Percentiles rank a stretch among this genome's conserved stretches.
Conservation (phyloP, 2,329 filamentous ascomycete species). For the Cladosporium sp. region DNA sequence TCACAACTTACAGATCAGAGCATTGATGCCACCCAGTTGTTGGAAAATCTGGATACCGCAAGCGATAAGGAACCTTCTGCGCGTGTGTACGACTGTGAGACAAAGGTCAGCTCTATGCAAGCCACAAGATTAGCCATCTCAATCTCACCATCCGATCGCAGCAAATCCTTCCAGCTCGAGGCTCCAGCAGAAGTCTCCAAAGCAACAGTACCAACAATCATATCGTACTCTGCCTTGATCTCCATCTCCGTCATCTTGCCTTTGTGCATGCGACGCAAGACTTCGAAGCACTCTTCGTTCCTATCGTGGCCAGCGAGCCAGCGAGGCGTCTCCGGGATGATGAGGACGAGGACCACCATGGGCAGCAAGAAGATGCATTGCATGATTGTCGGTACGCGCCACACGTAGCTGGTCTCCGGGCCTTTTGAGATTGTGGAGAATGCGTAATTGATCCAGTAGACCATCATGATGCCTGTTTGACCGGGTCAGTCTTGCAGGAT, state of each 20-base stretch:
- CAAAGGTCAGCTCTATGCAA: not conserved
- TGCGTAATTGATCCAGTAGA: conserved; percentile 52
- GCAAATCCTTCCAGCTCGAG: conserved; percentile 37
- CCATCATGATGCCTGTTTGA: conserved; percentile 42
- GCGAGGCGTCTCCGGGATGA: conserved; percentile 50
- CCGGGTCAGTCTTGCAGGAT: not conserved
- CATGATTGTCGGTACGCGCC: conserved; percentile 45
- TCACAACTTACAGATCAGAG: conserved; percentile 28
- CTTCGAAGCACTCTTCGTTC: conserved; percentile 27
- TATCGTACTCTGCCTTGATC: conserved; percentile 30
- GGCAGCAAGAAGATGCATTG: conserved; percentile 46
- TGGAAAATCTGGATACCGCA: conserved; percentile 36
- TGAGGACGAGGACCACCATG: conserved; percentile 42
- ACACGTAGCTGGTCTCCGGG: conserved; percentile 20
- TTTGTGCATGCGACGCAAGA: conserved; percentile 35
- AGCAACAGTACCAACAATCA: conserved; percentile 35
- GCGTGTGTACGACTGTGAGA: conserved; percentile 28
- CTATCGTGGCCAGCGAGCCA: conserved; percentile 46
- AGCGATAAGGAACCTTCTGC: conserved; percentile 34
- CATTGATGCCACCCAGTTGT: conserved; percentile 36
- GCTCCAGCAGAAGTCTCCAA: conserved; percentile 35
- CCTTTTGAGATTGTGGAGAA: conserved; percentile 37
- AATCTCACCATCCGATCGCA: conserved; percentile 32
- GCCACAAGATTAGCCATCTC: not conserved
- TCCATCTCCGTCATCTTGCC: conserved; percentile 32